A percentile compares a stretch with the other conserved stretches of the same genome.
phyloP scores from a whole-genome alignment of 768 basidiomycete species.

The Mycena floridula region DNA sequence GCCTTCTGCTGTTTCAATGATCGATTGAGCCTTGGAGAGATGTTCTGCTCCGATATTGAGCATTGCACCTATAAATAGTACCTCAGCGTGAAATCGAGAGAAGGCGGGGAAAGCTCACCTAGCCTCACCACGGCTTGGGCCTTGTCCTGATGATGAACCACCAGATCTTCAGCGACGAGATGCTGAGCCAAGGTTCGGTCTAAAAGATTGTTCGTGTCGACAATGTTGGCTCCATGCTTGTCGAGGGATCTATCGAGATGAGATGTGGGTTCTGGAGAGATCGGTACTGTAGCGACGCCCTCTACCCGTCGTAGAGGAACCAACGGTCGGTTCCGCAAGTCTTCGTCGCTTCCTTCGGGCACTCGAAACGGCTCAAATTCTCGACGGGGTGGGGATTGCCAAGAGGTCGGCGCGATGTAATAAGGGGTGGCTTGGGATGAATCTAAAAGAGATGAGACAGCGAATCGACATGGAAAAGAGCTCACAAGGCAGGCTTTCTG shows the following conservation, averaged over 20 bases:
- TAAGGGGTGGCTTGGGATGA: neutral
- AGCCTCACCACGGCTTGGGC: constrained; percentile 1
- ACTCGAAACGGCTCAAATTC: neutral
- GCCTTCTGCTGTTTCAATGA: neutral
- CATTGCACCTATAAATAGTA: constrained; percentile 5
- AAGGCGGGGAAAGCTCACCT: neutral
- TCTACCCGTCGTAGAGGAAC: neutral
- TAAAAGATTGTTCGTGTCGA: neutral
- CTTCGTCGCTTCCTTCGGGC: neutral
- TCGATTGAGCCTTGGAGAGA: constrained; percentile 1
- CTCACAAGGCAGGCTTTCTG: neutral
- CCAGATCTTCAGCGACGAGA: constrained; percentile 3
- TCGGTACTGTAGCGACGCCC: too few species aligned
- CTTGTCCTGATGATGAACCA: neutral
- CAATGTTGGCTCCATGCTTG: neutral
- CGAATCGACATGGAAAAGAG: neutral
- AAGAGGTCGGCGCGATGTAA: neutral
- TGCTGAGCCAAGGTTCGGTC: neutral
- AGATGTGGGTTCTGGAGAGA: too few species aligned
- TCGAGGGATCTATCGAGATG: neutral
- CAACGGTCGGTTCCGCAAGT: neutral
- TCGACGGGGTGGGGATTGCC: neutral
- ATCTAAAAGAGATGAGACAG: neutral
- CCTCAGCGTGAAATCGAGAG: neutral
- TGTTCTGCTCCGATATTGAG: constrained; percentile 1